Base-by-base conservation (phyloP, 106 monocot species). In the Acorus calamus region DNA sequence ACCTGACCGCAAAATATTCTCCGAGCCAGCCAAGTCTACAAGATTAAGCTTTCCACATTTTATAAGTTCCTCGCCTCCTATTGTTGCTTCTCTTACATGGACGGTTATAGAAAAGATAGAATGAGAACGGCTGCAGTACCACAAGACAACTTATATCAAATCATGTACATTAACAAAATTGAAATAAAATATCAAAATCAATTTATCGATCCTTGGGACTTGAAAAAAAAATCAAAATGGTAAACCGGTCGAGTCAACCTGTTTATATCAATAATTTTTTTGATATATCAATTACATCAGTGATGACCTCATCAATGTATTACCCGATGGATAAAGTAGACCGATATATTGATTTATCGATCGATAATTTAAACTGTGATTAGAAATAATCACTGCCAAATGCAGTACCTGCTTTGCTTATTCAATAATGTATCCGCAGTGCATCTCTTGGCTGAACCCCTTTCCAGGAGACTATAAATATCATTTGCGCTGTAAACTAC, bases 11-110 rank as follows among this genome's bases (percentile, higher is more conserved):
- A 77, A 79, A 53, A 89, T 77, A 73, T 86, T 89, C 52, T 89
- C 89, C 53, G 89, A 89, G 44, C 89, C 89, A 14, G 89, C 89
- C 78, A 89, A 70, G 58, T 89, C 89, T 5, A 89, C 89, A 62
- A 89, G 82, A 56, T 80, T 89, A 45, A 89, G 72, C 66, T 78
- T 74, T 7, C 89, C 85, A 66, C 75, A 89, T 68, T 83, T 85
- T 50, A 89, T 71, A 10, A 89, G 75, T 56, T 89, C 89, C 55
- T 89, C 77, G 68, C 66, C 69, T 60, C 75, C 80, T 55, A 68
- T 8, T 5, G 70, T 51, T 12, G 56, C 44, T 68, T 89, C 89
- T 80, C 86, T 89, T 44, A 80, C 66, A 62, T 89, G 83, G 72
- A 89, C 76, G 6, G 81, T 80, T 48, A 86, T 80, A 48, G 89